A percentile compares a stretch with the other conserved stretches of the same genome.
phyloP scores from a whole-genome alignment of 2,329 filamentous ascomycete genomes.

The Drechmeria coniospora region DNA sequence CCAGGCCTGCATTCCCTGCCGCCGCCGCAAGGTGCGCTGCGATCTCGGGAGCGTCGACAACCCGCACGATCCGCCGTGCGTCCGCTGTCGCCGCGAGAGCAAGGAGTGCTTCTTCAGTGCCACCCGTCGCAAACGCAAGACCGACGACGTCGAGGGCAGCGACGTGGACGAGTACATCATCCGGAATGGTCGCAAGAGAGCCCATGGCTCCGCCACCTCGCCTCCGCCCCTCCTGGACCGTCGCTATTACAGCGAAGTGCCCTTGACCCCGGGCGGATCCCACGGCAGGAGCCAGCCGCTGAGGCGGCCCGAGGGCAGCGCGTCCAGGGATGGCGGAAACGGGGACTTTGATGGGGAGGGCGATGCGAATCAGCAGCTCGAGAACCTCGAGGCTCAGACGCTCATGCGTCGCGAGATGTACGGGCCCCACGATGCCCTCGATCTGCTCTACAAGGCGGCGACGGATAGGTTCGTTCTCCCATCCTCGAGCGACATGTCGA shows the following conservation, averaged over 20 bases:
- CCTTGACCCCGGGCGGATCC: conserved; percentile 49
- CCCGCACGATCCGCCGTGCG: conserved; percentile 84
- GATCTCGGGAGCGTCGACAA: conserved; percentile 70
- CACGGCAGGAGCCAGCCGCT: conserved; percentile 51
- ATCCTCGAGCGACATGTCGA: conserved; percentile 3
- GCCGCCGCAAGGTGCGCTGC: conserved; percentile 45
- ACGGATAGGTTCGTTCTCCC: conserved; percentile 38
- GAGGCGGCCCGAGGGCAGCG: conserved; percentile 37
- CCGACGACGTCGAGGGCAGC: conserved; percentile 37
- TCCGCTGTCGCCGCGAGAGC: conserved; percentile 82
- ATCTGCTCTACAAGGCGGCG: conserved; percentile 78
- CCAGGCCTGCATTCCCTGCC: conserved; percentile 47
- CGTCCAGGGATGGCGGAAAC: conserved; percentile 11
- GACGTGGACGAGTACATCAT: conserved; percentile 51
- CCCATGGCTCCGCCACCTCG: conserved; percentile 31
- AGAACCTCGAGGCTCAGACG: conserved; percentile 48
- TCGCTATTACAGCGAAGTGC: conserved; percentile 34
- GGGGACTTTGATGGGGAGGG: conserved; percentile 27
- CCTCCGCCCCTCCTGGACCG: conserved; percentile 23
- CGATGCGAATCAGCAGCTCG: conserved; percentile 44
- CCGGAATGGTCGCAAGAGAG: conserved; percentile 58
- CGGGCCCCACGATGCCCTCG: conserved; percentile 82
- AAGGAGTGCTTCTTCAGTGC: conserved; percentile 97
- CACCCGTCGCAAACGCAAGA: conserved; percentile 82
- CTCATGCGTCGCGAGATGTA: conserved; percentile 63